Conservation (phyloP, 306 rosid species). For the Styphnolobium japonicum region DNA sequence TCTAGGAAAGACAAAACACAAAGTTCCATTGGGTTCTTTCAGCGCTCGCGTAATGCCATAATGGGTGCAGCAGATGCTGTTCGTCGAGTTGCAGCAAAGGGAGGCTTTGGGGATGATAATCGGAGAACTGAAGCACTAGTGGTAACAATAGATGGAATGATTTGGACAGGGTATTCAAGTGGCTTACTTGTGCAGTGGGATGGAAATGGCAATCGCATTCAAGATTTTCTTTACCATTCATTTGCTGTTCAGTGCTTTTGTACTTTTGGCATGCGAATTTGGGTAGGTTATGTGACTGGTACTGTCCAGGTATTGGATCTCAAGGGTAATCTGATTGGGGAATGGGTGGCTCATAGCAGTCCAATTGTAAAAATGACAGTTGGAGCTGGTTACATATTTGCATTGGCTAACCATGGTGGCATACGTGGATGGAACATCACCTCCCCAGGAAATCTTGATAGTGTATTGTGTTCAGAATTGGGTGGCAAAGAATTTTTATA, state of each 20-base stretch:
- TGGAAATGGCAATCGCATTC: constrained; percentile 81
- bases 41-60: constrained; percentile 92
- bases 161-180: constrained; percentile 90
- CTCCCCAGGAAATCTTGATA: constrained; percentile 88
- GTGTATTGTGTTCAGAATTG: constrained; percentile 69
- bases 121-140: constrained; percentile 79
- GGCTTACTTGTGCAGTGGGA: constrained; percentile 94
- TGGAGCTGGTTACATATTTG: constrained; percentile 74
- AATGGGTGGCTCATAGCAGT: constrained; percentile 84
- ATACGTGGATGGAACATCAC: constrained; percentile 89
- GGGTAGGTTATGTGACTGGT: constrained; percentile 91
- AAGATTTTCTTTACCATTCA: constrained; percentile 66
- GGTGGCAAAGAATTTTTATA: constrained; percentile 81
- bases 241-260: constrained; percentile 82
- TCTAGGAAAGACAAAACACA: constrained; percentile 72
- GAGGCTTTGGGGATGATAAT: constrained; percentile 86
- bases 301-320: constrained; percentile 78
- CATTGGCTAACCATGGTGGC: constrained; percentile 93
- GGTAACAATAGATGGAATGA: constrained; percentile 74
- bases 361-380: constrained; percentile 65
- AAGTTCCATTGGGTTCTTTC: constrained; percentile 84
- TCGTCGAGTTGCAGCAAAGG: constrained; percentile 89
- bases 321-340: constrained; percentile 74
- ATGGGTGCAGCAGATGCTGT: constrained; percentile 99
- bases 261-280: constrained; percentile 72